Evolutionary conservation across 2,329 filamentous ascomycete genomes (phyloP), one percentile per base, ranked within the genome.

Genomic region (Pseudonectria foliicola): DNA sequence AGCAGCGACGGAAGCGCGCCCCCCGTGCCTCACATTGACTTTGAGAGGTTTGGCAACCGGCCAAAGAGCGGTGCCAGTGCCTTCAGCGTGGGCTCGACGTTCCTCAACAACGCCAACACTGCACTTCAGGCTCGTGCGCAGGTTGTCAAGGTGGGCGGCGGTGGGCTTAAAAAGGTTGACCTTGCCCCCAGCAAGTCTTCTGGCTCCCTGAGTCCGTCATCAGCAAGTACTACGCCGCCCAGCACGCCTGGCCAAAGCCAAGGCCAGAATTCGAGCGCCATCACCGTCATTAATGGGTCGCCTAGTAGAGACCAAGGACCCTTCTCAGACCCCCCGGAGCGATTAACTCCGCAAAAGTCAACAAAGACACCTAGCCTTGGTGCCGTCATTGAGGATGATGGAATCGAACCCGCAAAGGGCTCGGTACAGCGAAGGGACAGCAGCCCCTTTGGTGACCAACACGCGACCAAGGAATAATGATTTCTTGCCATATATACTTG

Each of bases 21-120:
- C 3, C 85, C 85, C 0, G 80, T 90, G 6, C 84, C 85, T 6
- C 67, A 68, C 38, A 79, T 92, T 49, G 80, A 88, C 50, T 76
- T 72, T 44, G 71, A 72, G 42, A 76, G 70, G 53, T 80, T 77
- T 53, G 67, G 62, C 25, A 49, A 38, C 34, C 66, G 62, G 39
- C 77, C 68, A 14, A 70, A 68, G 46, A 80, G 75, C 49, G 67
- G 66, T 6, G 68, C 62, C 35, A 74, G 70, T 57, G 71, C 74
- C 25, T 82, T 82, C 54, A 82, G 77, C 50, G 75, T 83, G 37
- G 78, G 79, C 13, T 79, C 78, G 13, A 80, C 79, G 2, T 82
- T 82, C 57, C 63, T 83, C 46, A 82, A 78, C 62, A 80, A 71
- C 42, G 75, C 75, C 44, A 77, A 66, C 49, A 80, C 75, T 2